Percentiles rank a stretch among this genome's conserved stretches.
Evolutionary conservation across 176 grass and related monocot species (phyloP).

Genomic region (Zea mays): DNA sequence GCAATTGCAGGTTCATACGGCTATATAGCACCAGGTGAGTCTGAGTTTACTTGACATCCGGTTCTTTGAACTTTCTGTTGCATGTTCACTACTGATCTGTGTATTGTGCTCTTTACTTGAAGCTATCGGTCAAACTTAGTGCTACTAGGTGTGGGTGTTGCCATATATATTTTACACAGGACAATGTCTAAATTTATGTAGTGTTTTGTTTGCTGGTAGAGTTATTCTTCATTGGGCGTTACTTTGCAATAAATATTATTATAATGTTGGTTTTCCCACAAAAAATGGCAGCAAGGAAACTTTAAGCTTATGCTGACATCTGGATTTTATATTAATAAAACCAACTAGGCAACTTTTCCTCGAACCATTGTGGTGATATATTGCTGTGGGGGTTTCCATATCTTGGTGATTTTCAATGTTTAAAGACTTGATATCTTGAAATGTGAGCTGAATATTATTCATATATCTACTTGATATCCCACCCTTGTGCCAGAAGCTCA

Average conservation of each 20-base stretch:
- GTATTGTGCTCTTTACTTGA: constrained; percentile 13
- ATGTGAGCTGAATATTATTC: background rate
- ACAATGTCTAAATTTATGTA: background rate
- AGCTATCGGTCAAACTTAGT: background rate
- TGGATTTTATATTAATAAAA: constrained; percentile 6
- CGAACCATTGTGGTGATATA: background rate
- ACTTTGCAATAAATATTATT: background rate
- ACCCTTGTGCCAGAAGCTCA: background rate
- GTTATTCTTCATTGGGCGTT: background rate
- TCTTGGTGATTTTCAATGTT: background rate
- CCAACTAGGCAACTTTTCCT: background rate
- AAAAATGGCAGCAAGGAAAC: background rate
- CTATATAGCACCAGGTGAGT: constrained; percentile 97
- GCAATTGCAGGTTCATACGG: constrained; percentile 98
- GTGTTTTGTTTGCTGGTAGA: background rate
- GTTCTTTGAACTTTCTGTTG: background rate
- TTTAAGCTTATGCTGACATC: background rate
- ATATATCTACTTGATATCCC: background rate
- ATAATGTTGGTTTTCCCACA: background rate
- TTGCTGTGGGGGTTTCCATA: background rate
- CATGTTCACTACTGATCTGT: background rate
- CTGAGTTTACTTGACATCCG: constrained; percentile 4
- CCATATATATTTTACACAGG: background rate
- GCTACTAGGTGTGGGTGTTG: background rate
- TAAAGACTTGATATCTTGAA: background rate